These are phyloP conservation scores for Forsythia viridissima DNA, from an alignment of 257 asterid species.

Conservation along the genomic window DNA sequence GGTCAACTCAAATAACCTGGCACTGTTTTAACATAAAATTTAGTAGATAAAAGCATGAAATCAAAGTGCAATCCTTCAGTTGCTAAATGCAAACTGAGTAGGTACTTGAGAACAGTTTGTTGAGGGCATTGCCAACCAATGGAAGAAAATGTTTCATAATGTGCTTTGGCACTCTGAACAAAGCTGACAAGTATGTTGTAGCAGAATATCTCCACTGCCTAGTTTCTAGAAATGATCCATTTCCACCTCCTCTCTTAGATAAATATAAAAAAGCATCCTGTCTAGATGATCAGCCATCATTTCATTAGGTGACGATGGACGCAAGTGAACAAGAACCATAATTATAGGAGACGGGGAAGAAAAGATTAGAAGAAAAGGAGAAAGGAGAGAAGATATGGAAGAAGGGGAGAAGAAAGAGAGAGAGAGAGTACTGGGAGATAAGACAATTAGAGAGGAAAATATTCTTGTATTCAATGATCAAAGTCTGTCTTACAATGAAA, in stretches of 20 bases:
- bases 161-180: not conserved
- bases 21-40: not conserved
- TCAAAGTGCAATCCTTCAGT: slow-evolving; percentile 10
- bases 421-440: not conserved
- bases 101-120: not conserved
- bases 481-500: not conserved
- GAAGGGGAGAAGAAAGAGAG: no score
- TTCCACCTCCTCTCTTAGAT: not conserved
- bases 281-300: not conserved
- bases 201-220: slow-evolving; percentile 10
- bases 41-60: slow-evolving; percentile 12
- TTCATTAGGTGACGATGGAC: not conserved
- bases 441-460: not conserved
- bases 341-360: not conserved
- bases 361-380: no score
- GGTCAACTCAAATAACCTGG: slow-evolving; percentile 5
- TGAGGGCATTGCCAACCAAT: not conserved
- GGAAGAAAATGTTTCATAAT: not conserved
- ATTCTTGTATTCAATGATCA: not conserved
- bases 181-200: not conserved
- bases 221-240: not conserved
- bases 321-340: not conserved
- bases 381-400: no score
- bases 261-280: not conserved
- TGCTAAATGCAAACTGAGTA: slow-evolving; percentile 7